phyloP scores from a whole-genome alignment of 257 asterid species.

The Petrea volubilis region DNA sequence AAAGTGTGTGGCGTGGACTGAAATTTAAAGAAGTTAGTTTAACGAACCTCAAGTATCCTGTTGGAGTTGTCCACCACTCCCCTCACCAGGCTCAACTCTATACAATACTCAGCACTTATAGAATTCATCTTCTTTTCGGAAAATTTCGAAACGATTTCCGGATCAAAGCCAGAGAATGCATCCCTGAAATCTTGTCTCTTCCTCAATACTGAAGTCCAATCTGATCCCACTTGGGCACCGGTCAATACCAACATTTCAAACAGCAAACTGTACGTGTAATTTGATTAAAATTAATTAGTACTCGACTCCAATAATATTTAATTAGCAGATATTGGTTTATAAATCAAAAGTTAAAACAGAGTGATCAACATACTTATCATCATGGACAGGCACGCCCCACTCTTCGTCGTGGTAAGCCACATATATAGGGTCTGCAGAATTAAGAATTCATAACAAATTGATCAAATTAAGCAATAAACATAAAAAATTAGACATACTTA shows the following conservation, averaged over 20 bases:
- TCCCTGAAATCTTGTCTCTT: constrained; percentile 64
- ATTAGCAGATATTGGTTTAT: too few relatives aligned
- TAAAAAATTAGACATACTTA: neutral
- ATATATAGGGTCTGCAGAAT: constrained; percentile 57
- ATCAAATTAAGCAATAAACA: neutral
- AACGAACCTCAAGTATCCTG: constrained; percentile 55
- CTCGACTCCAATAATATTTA: neutral
- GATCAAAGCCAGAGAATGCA: constrained; percentile 74
- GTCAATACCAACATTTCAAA: constrained; percentile 72
- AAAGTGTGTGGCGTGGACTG: neutral
- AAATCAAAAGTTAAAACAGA: neutral
- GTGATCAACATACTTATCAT: constrained; percentile 54
- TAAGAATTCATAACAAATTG: neutral
- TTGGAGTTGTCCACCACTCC: constrained; percentile 81
- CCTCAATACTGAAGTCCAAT: constrained; percentile 73
- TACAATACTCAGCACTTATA: constrained; percentile 45
- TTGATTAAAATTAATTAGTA: neutral
- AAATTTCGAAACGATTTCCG: constrained; percentile 54
- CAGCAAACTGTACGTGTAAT: constrained; percentile 46
- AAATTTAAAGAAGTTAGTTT: neutral
- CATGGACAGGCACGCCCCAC: constrained; percentile 89
- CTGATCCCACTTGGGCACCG: constrained; percentile 91
- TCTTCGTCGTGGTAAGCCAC: constrained; percentile 81
- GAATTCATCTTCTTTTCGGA: constrained; percentile 61
- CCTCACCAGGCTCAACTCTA: constrained; percentile 62